Conservation (phyloP, 1,139 yeast genomes). For the Arxiozyma slooffiae region DNA sequence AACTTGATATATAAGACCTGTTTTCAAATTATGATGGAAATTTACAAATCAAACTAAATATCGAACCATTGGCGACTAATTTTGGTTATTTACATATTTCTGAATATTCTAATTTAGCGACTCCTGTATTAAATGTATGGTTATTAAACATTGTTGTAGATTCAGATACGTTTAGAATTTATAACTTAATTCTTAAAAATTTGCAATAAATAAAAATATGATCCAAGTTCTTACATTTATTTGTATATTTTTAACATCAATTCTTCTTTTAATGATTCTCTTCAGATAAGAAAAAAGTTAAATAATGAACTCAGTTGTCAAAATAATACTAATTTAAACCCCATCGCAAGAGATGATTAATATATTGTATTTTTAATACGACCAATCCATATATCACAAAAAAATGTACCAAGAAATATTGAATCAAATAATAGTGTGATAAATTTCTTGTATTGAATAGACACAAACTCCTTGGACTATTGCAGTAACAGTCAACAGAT, state of each 20-base stretch:
- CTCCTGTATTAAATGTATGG: constrained; percentile 11
- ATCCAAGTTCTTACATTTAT: not conserved
- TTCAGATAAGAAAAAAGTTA: constrained; percentile 1
- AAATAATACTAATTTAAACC: no score
- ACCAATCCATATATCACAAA: not conserved
- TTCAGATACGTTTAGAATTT: not conserved
- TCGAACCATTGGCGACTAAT: not conserved
- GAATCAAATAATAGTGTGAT: not conserved
- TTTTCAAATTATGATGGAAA: not conserved
- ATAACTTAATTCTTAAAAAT: not conserved
- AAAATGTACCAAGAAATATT: not conserved
- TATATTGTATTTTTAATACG: no score
- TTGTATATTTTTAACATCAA: constrained; percentile 7
- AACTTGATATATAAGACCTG: not conserved
- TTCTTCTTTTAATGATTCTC: constrained; percentile 20
- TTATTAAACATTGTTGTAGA: constrained; percentile 8
- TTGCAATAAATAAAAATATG: constrained; percentile 1
- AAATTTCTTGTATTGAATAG: not conserved
- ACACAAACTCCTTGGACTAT: not conserved
- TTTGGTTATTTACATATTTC: not conserved
- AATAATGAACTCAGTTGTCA: not conserved
- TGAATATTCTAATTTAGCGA: constrained; percentile 5
- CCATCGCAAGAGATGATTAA: not conserved
- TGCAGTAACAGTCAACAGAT: not conserved
- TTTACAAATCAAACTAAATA: not conserved